Evolutionary conservation across 1,139 yeast genomes (phyloP), one percentile per base, ranked within the genome.

Genomic region (Pichia sp.): DNA sequence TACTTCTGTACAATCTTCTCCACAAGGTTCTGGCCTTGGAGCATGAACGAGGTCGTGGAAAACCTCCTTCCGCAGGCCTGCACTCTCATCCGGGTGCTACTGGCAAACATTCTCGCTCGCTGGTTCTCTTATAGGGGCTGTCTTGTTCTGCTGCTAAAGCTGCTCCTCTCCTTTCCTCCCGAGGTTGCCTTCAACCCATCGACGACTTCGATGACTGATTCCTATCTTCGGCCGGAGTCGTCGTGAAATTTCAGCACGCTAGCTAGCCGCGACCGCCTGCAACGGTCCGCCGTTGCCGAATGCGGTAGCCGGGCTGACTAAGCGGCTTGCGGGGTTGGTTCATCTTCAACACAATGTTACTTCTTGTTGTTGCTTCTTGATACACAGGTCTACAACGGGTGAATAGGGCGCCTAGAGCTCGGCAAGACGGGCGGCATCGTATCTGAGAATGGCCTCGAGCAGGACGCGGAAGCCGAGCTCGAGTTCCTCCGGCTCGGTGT

Each of bases 1-100:
- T 88, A 92, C 67, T 81, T 81, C 69, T 93, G 99, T 9, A 91
- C 97, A 59, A 95, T 90, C 73, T 95, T 95, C 72, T 93, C 99
- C 30, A 97, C 92, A 65, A 93, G 73, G 66, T 90, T 92, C 71
- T 92, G 98, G 42, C 84, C 84, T 48, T 75, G 72, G 6, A 65
- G 60, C n/a, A 60, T 46, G 4, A 51, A 44, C 10, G 56, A 42
- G 10, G 63, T 52, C 9, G 67, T 57, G 5, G 58, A 56, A 48
- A 59, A 58, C 9, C 34, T 49, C 49, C 58, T 53, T 14, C 44
- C 10, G 6, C 51, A 17, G 17, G 46, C n/a, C 12, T 46, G 20
- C 4, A 56, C 29, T 40, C 52, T 56, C 3, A 54, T 9, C 36
- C 57, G 52, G 9, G 49, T 43, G 29, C 40, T 56, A 2, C 54